phyloP scores from a whole-genome alignment of 306 rosid species.

The Gynostemma pentaphyllum region DNA sequence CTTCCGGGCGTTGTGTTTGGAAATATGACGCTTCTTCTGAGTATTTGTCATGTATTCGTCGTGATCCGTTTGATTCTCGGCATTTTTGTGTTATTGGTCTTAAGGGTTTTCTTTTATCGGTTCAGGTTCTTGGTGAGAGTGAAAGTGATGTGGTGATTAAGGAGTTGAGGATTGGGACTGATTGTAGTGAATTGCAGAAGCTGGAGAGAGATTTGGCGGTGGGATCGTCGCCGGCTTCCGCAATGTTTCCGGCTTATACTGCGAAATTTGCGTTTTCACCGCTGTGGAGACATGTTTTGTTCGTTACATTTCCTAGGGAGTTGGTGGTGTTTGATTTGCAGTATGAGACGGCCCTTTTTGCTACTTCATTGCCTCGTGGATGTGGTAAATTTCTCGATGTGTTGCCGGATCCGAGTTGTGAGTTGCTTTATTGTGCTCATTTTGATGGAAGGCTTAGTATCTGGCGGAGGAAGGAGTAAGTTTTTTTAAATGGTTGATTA shows the following conservation, averaged over 20 bases:
- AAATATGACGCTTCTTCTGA: slow-evolving; percentile 77
- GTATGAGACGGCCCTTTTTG: slow-evolving; percentile 56
- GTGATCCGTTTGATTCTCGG: slow-evolving; percentile 88
- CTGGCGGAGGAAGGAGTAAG: slow-evolving; percentile 92
- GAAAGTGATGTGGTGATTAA: slow-evolving; percentile 44
- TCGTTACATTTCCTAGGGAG: slow-evolving; percentile 80
- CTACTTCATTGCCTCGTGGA: slow-evolving; percentile 66
- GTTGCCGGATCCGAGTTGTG: slow-evolving; percentile 71
- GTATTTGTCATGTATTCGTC: slow-evolving; percentile 58
- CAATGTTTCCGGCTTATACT: slow-evolving; percentile 46
- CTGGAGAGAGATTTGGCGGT: slow-evolving; percentile 46
- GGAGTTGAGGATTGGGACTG: slow-evolving; percentile 61
- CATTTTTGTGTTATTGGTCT: slow-evolving; percentile 73
- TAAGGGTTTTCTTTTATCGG: slow-evolving; percentile 62
- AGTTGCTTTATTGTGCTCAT: slow-evolving; percentile 75
- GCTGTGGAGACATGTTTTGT: slow-evolving; percentile 68
- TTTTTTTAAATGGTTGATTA: background rate
- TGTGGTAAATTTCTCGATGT: slow-evolving; percentile 83
- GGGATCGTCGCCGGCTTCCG: slow-evolving; percentile 40
- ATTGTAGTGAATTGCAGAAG: slow-evolving; percentile 42
- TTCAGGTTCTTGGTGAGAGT: slow-evolving; percentile 46
- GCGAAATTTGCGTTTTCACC: slow-evolving; percentile 62
- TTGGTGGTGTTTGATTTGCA: slow-evolving; percentile 77
- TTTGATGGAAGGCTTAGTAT: slow-evolving; percentile 85
- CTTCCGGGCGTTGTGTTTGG: slow-evolving; percentile 74